phyloP scores from a whole-genome alignment of 2,329 filamentous ascomycete species.

The Mycogone perniciosa region DNA sequence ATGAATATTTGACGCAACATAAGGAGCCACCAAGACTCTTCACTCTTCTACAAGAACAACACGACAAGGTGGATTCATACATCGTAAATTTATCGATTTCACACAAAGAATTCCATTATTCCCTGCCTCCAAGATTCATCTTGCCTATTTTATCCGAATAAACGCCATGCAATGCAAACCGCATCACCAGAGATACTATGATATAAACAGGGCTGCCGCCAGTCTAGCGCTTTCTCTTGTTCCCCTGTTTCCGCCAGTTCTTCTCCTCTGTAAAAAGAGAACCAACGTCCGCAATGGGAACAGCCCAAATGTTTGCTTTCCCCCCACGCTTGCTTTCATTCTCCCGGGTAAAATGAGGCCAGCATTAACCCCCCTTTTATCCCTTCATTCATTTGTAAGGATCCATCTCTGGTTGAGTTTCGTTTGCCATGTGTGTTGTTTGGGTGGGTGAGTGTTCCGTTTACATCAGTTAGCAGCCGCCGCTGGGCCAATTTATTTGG shows the following conservation, averaged over 20 bases:
- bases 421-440: constrained; percentile 1
- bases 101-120: constrained; percentile 22
- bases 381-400: neutral
- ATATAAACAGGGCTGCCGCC: constrained; percentile 9
- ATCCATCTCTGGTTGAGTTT: constrained; percentile 2
- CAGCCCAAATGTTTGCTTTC: neutral
- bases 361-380: neutral
- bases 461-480: neutral
- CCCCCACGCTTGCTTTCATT: neutral
- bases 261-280: neutral
- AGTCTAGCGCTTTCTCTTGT: constrained; percentile 10
- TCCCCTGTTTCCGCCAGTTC: neutral
- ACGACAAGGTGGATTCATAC: neutral
- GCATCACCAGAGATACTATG: constrained; percentile 25
- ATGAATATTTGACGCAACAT: too few species aligned
- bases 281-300: neutral
- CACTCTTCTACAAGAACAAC: too few species aligned
- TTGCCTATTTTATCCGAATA: constrained; percentile 25
- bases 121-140: constrained; percentile 15
- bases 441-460: neutral
- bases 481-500: constrained; percentile 37
- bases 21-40: too few species aligned
- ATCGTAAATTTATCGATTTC: constrained; percentile 9
- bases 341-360: neutral
- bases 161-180: constrained; percentile 36